Base-by-base conservation (phyloP, 306 rosid genomes). In the Vigna radiata region DNA sequence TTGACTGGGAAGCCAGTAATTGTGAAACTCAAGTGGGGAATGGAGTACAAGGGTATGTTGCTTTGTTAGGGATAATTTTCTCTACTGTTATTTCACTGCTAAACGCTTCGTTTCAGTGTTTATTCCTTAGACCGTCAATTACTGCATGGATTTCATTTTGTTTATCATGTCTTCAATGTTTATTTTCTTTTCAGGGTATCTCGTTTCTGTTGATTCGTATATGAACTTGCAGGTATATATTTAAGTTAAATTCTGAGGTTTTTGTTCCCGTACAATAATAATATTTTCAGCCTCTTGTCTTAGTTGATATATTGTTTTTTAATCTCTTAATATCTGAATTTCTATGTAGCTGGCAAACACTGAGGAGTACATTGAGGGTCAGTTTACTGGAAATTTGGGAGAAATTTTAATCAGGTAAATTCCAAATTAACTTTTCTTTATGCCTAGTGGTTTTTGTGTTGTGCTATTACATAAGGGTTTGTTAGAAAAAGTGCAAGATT, bases 1-100 rank as follows among this genome's bases (percentile, higher is more conserved):
- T 83, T 86, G 87, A 86, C 89, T n/a, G 89, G 89, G 61, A 86
- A 86, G 61, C 87, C 48, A 48, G 89, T 86, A 17, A 86, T 86
- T 77, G 89, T 86, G 16, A 86, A 86, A 64, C 70, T 86, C 0
- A 86, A 86, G 78, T 86, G 89, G 89, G 89, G 89, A 70, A 86
- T 86, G 89, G 89, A 86, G 71, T 86, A 86, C 80, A 86, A 86
- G 62, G 89, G 89, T 86, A 83, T 16, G 66, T 0, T 47, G 12
- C 19, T 44, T 33, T 33, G 16, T 70, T 50, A 1, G 68, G 3
- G 7, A 17, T n/a, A 5, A 23, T 13, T 6, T 68, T 66, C 68
- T 67, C 43, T 55, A 9, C 17, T 63, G 46, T 75, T 65, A 8
- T 61, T 16, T 63, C 0, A n/a, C 46, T 4, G 2, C 56, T 29